A percentile compares a stretch with the other conserved stretches of the same genome.
These are phyloP conservation scores for Przewalskia tangutica DNA, from an alignment of 257 asterid species.

Conservation along the genomic window DNA sequence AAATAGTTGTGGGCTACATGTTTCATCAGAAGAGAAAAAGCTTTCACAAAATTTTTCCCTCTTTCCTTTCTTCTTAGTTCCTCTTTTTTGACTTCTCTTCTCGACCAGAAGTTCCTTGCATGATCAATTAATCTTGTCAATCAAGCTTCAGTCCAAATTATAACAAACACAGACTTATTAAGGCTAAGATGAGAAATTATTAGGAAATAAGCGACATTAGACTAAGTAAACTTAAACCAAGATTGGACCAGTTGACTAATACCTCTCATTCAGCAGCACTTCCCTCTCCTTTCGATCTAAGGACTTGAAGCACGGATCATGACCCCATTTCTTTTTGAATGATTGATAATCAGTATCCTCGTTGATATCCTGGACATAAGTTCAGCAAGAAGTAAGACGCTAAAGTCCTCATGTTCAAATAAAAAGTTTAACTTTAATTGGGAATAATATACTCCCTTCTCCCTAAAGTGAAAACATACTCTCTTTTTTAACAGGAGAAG, in stretches of 20 bases:
- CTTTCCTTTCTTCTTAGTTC: no score
- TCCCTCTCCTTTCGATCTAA: conserved; percentile 87
- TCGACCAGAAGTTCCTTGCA: no score
- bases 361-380: conserved; percentile 60
- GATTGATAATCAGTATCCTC: conserved; percentile 67
- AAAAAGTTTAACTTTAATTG: conserved; percentile 32
- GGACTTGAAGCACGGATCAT: conserved; percentile 74
- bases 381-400: conserved; percentile 8
- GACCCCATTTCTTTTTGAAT: conserved; percentile 83
- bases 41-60: no score
- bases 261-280: conserved; percentile 85
- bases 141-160: no score
- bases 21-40: no score
- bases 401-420: not conserved
- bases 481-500: no score
- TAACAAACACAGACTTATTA: not conserved
- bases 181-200: not conserved
- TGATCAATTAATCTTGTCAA: no score
- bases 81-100: no score
- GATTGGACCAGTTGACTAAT: conserved; percentile 7
- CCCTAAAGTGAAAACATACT: not conserved
- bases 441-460: conserved; percentile 26
- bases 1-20: no score
- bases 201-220: not conserved
- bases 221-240: not conserved